These are phyloP conservation scores for Backusella morwellensis DNA, from an alignment of 192 early-diverging fungal species.

Conservation along the genomic window DNA sequence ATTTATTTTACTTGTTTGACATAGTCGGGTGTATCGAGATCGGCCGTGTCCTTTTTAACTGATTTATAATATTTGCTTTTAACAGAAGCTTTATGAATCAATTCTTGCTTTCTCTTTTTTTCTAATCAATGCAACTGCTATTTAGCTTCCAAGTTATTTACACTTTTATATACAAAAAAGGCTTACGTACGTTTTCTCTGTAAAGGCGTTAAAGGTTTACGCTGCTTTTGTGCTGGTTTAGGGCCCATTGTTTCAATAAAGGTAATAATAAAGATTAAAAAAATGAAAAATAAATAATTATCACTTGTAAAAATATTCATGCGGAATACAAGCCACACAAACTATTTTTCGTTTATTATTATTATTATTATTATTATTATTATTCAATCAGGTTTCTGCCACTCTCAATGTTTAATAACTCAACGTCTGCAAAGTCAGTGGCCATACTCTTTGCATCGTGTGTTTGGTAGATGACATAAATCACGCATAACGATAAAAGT, in stretches of 20 bases:
- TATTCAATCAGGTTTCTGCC: background rate
- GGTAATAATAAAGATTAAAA: background rate
- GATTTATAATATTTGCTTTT: constrained; percentile 40
- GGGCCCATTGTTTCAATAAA: constrained; percentile 6
- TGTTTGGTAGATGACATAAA: constrained; percentile 69
- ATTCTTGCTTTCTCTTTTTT: constrained; percentile 36
- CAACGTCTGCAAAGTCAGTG: constrained; percentile 25
- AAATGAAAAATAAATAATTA: constrained; percentile 1
- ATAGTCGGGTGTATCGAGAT: constrained; percentile 36
- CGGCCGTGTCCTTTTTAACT: constrained; percentile 24
- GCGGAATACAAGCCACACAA: constrained; percentile 3
- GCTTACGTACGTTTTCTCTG: constrained; percentile 24
- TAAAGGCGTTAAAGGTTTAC: constrained; percentile 25
- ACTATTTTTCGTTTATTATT: background rate
- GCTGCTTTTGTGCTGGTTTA: constrained; percentile 9
- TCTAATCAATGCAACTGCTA: constrained; percentile 6
- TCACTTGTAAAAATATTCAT: background rate
- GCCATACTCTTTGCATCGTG: constrained; percentile 33
- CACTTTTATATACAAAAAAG: background rate
- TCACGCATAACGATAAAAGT: constrained; percentile 62
- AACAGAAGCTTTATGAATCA: constrained; percentile 39
- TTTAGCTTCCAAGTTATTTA: background rate
- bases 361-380: background rate
- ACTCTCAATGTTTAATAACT: constrained; percentile 15
- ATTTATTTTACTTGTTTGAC: constrained; percentile 32